A percentile compares a stretch with the other conserved stretches of the same genome.
Evolutionary conservation across 495 filamentous ascomycete species (phyloP).

Genomic region (Penicilliopsis zonata): DNA sequence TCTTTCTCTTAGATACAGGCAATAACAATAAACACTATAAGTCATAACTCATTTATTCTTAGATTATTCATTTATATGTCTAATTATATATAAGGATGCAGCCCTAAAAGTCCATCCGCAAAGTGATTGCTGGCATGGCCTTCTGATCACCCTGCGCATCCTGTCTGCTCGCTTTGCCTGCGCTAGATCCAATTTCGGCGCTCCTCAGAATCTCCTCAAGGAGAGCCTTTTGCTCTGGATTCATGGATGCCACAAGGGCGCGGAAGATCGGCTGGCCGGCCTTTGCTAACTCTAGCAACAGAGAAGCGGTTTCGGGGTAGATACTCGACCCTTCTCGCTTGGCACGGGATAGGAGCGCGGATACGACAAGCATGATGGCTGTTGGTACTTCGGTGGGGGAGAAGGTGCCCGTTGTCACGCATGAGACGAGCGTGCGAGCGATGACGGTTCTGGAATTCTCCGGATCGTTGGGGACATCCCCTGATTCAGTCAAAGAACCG

Average conservation of each 20-base stretch:
- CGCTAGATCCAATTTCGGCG: conserved; percentile 28
- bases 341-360: conserved; percentile 66
- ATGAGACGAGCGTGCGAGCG: conserved; percentile 60
- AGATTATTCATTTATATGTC: neutral
- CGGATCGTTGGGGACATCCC: conserved; percentile 49
- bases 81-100: conserved; percentile 7
- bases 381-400: conserved; percentile 36
- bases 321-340: conserved; percentile 31
- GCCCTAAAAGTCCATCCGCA: conserved; percentile 82
- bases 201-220: conserved; percentile 74
- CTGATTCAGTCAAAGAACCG: conserved; percentile 41
- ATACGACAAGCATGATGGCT: conserved; percentile 63
- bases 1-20: too few species aligned
- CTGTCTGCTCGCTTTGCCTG: conserved; percentile 16
- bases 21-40: too few species aligned
- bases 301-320: conserved; percentile 57
- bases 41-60: too few species aligned
- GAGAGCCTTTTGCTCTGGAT: conserved; percentile 53
- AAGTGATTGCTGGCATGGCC: conserved; percentile 71
- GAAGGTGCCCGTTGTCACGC: conserved; percentile 42
- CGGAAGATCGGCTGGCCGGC: conserved; percentile 62
- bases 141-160: conserved; percentile 33
- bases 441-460: conserved; percentile 59
- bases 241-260: conserved; percentile 60
- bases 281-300: conserved; percentile 73